Conservation (phyloP, 129 eudicot genomes). For the Heracleum sosnowskyi region DNA sequence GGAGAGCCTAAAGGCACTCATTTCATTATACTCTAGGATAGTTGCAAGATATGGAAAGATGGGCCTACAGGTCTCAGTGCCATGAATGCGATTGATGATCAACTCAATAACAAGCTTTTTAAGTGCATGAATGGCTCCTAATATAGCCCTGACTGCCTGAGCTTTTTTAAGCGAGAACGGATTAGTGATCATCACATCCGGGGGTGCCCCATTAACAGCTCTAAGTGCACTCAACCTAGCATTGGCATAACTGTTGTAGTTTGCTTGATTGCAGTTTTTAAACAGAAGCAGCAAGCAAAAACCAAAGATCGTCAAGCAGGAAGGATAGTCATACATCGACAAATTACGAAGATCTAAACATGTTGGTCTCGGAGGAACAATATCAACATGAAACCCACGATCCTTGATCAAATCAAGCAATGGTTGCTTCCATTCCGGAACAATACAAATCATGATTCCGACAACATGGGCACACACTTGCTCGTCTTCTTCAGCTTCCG, state of each 20-base stretch:
- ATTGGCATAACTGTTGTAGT: background rate
- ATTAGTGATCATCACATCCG: background rate
- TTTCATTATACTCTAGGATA: background rate
- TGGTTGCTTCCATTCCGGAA: background rate
- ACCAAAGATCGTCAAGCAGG: background rate
- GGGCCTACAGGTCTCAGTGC: accelerated
- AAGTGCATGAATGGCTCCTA: background rate
- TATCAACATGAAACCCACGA: background rate
- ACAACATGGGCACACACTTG: background rate
- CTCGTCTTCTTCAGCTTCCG: background rate
- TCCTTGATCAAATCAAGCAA: background rate
- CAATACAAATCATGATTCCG: background rate
- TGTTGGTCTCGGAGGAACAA: background rate
- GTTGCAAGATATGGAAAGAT: background rate
- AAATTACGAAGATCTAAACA: background rate
- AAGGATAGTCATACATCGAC: accelerated
- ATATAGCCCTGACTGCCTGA: background rate
- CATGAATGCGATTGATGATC: accelerated
- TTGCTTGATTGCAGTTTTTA: background rate
- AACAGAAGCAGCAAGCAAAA: background rate
- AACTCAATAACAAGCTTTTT: background rate
- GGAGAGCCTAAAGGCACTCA: background rate
- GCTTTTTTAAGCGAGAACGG: background rate
- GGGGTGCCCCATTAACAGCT: background rate
- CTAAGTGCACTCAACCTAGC: background rate